Evolutionary conservation across 805 yeast species (phyloP), one percentile per base, ranked within the genome.

Genomic region (Teunomyces lycoperdinae): DNA sequence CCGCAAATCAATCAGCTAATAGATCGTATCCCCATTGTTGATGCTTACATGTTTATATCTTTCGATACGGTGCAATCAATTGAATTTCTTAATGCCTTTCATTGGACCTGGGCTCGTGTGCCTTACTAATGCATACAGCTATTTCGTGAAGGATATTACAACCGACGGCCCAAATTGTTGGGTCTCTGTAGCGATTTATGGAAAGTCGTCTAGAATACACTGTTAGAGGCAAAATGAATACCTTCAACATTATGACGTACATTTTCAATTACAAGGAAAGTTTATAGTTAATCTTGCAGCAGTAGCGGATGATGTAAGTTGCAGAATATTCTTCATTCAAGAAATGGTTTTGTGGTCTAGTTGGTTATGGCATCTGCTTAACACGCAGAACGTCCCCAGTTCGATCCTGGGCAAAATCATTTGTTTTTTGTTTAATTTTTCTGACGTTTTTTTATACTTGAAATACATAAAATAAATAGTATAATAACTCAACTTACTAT

Each of bases 351-450:
- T 85, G 90, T 90, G 97, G 97, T 90, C 96, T 90, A 90, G 97
- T 90, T 75, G 97, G 97, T 90, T 83, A 91, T 91, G 97, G 96
- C 97, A 87, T 88, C 94, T 90, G 97, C 97, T 89, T 91, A 89
- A 91, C 97, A 91, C 97, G 97, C 97, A 89, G 94, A 88, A 88
- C 91, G 97, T 92, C 97, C 97, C 97, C 97, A 90, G 97, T 92
- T 92, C 97, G 97, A 92, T 89, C 97, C 97, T 91, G 97, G 97
- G 97, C 90, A 87, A 85, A 89, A 86, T 89, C 97, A 90, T 27
- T 30, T 48, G 33, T 47, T 54, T 46, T 34, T 30, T 17, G 16
- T 3, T 28, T 11, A 20, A 20, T 4, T 20, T 20, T 20, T 20
- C 6, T 20, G 6, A 5, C 4, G 24, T 5, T 20, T 20, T 20